Evolutionary conservation across 495 filamentous ascomycete genomes (phyloP).

Genomic region (Jackrogersella minutella): DNA sequence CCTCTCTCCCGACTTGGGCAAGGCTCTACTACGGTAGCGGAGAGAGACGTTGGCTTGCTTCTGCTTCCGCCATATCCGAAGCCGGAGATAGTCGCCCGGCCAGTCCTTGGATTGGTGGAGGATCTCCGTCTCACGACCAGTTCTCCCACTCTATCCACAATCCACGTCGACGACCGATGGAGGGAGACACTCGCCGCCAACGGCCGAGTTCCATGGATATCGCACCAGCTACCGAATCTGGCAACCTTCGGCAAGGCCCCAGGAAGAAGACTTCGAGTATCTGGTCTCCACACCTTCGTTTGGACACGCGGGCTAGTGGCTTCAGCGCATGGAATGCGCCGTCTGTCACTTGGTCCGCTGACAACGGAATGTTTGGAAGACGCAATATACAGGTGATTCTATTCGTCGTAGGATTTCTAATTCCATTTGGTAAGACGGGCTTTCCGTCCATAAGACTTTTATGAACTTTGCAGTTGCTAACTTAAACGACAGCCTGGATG

Average conservation of each 20-base stretch:
- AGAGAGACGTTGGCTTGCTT: slow-evolving; percentile 56
- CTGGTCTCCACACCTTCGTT: slow-evolving; percentile 79
- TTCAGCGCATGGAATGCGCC: slow-evolving; percentile 73
- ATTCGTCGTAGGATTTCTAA: slow-evolving; percentile 88
- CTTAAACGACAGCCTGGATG: slow-evolving; percentile 72
- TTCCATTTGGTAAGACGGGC: slow-evolving; percentile 72
- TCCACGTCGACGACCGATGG: slow-evolving; percentile 58
- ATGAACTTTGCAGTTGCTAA: slow-evolving; percentile 7
- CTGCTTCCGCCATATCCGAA: slow-evolving; percentile 51
- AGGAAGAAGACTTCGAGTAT: slow-evolving; percentile 62
- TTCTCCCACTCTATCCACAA: slow-evolving; percentile 60
- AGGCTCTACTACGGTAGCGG: slow-evolving; percentile 65
- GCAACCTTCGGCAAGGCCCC: slow-evolving; percentile 35
- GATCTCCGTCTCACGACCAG: slow-evolving; percentile 57
- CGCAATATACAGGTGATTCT: slow-evolving; percentile 83
- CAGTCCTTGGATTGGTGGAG: slow-evolving; percentile 49
- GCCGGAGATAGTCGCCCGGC: slow-evolving; percentile 50
- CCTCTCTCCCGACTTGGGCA: slow-evolving; percentile 71
- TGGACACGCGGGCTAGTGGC: slow-evolving; percentile 64
- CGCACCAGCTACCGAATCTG: slow-evolving; percentile 33
- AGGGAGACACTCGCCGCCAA: slow-evolving; percentile 36
- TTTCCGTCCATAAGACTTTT: not conserved
- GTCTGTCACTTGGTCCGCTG: slow-evolving; percentile 68
- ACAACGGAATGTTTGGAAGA: slow-evolving; percentile 66
- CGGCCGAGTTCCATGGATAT: slow-evolving; percentile 48